Conservation (phyloP, 352 stramenopile genomes). For the Phytopythium aichiense region DNA sequence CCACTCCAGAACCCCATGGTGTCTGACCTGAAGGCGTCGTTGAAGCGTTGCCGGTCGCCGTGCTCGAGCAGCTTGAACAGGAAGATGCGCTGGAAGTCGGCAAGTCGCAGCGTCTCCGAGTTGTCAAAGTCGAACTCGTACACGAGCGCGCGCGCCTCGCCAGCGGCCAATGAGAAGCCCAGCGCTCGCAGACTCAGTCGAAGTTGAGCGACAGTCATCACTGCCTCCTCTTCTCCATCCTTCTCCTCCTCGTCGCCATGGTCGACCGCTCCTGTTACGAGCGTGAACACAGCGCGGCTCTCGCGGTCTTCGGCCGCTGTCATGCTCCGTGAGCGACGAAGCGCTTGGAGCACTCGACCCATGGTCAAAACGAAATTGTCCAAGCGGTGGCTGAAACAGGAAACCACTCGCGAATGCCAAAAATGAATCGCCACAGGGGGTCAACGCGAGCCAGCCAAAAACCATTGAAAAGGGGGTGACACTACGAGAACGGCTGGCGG, state of each 20-base stretch:
- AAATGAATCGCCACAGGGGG: not conserved
- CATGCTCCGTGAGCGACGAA: slow-evolving; percentile 5
- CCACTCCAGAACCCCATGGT: not conserved
- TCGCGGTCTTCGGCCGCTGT: slow-evolving; percentile 22
- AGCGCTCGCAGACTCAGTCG: slow-evolving; percentile 29
- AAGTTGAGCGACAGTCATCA: slow-evolving; percentile 27
- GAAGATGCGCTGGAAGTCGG: slow-evolving; percentile 41
- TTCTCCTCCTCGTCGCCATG: not conserved
- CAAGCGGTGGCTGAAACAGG: not conserved
- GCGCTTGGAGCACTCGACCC: slow-evolving; percentile 3
- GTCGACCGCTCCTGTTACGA: slow-evolving; percentile 8
- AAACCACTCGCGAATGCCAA: not conserved
- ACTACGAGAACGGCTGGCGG: not conserved
- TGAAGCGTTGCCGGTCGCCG: slow-evolving; percentile 15
- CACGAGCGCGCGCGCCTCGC: slow-evolving; percentile 25
- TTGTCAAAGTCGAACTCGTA: slow-evolving; percentile 48
- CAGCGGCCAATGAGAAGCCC: slow-evolving; percentile 16
- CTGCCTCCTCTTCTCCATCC: not conserved
- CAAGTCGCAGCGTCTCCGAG: slow-evolving; percentile 21
- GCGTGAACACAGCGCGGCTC: slow-evolving; percentile 19
- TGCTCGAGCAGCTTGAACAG: slow-evolving; percentile 30
- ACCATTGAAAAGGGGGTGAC: not conserved
- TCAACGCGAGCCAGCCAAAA: not conserved
- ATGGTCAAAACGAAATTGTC: not conserved
- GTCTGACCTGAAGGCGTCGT: slow-evolving; percentile 30